Base-by-base conservation (phyloP, 164 flowering plant species). In the Kingdonia uniflora region DNA sequence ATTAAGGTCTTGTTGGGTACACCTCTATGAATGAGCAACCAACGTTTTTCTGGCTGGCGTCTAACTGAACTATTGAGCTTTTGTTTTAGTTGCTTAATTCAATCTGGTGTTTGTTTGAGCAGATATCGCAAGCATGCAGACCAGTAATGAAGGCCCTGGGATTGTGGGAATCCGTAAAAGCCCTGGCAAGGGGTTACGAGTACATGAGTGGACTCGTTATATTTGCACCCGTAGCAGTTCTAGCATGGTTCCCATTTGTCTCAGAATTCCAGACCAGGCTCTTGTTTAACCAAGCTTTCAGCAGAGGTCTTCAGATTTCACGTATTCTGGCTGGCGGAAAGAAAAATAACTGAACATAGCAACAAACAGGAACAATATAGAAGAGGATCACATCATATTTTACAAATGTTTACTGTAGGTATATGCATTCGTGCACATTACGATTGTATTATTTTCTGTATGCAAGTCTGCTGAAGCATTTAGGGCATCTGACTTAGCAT, bases 231-330 rank as follows among this genome's bases (percentile, higher is more conserved):
- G 75, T 91, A 13, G 95, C 90, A 10, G 44, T 84, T 48, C 74
- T 91, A 11, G 98, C 98, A 0, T 91, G 98, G 98, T 91, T 91
- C 78, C 95, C 98, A 11, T 91, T 91, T 46, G 90, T 84, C 17
- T 79, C 92, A 0, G 98, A 91, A 61, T 91, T 91, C 80, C 98
- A 91, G 68, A 85, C 96, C 49, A 75, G 98, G 68, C 70, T 91
- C 42, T 77, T 91, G 37, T 90, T 82, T 80, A 90, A 90, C 75
- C 97, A 90, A 67, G 97, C 96, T 2, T 90, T 91, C 77, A 91
- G 98, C 68, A 59, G 98, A 69, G 98, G 98, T 3, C 87, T 91
- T 43, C 98, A 91, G 60, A 91, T 91, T 67, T 87, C 84, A 59
- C 95, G 96, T 52, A 85, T 91, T 54, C 71, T 91, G 42, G 80